phyloP scores from a whole-genome alignment of 2,329 filamentous ascomycete genomes.

The Trichoderma citrinoviride region DNA sequence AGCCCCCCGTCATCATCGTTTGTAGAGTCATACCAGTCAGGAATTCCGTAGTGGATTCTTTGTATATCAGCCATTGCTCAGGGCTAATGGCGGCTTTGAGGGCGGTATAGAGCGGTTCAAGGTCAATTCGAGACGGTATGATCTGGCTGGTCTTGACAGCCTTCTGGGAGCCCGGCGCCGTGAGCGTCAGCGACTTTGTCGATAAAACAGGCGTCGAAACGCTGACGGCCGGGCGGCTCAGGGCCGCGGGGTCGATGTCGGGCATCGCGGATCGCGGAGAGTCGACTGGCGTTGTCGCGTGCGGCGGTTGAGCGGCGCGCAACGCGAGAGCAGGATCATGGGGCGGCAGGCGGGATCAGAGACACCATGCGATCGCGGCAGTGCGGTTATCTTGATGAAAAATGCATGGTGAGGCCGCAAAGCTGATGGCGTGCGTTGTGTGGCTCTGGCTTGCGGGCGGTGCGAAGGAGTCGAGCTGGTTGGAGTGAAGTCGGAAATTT shows the following conservation, averaged over 20 bases:
- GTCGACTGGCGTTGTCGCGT: conserved; percentile 44
- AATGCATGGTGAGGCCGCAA: conserved; percentile 40
- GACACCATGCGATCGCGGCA: conserved; percentile 43
- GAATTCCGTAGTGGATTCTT: conserved; percentile 61
- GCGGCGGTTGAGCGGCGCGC: conserved; percentile 46
- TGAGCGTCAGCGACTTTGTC: conserved; percentile 56
- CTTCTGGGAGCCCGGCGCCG: conserved; percentile 49
- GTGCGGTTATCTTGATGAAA: conserved; percentile 44
- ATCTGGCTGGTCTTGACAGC: conserved; percentile 59
- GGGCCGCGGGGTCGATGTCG: conserved; percentile 67
- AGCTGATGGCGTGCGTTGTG: conserved; percentile 40
- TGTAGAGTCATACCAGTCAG: conserved; percentile 50
- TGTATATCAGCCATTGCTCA: conserved; percentile 64
- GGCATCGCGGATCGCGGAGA: conserved; percentile 50
- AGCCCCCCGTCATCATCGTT: not conserved
- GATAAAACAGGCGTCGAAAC: conserved; percentile 59
- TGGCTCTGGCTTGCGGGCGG: conserved; percentile 24
- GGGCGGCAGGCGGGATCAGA: conserved; percentile 41
- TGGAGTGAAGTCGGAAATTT: conserved; percentile 39
- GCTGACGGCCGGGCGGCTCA: conserved; percentile 59
- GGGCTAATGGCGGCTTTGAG: conserved; percentile 58
- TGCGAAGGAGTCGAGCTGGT: conserved; percentile 31
- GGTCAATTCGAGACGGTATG: conserved; percentile 64
- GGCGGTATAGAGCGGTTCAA: conserved; percentile 62
- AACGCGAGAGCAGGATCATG: conserved; percentile 43